Evolutionary conservation across 768 basidiomycete genomes (phyloP).

Genomic region (Russula brevipes): DNA sequence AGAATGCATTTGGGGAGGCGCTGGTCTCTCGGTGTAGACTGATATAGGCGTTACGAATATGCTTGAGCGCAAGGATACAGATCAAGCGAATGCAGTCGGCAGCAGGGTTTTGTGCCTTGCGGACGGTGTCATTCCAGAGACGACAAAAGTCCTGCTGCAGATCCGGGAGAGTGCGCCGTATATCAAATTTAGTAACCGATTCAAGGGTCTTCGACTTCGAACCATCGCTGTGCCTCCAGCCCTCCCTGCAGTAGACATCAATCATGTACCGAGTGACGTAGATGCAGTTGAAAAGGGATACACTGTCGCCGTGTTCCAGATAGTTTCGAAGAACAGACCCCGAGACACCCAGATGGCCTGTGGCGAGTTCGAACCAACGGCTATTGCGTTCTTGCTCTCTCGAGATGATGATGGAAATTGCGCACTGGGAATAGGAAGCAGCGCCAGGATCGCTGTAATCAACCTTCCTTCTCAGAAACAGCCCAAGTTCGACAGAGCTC

Average conservation of each 20-base stretch:
- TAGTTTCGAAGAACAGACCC: neutral
- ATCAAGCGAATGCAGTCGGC: neutral
- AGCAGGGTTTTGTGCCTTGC: neutral
- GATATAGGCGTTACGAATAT: neutral
- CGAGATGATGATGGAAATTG: neutral
- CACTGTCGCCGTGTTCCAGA: neutral
- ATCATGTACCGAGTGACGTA: neutral
- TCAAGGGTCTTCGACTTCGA: neutral
- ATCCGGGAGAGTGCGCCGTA: neutral
- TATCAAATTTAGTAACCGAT: slow-evolving; percentile 3
- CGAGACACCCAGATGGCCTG: neutral
- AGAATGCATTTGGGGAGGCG: neutral
- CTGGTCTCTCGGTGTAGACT: neutral
- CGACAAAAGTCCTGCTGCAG: slow-evolving; percentile 1
- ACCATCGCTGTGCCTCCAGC: neutral
- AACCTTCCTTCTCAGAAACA: neutral
- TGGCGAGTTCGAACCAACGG: neutral
- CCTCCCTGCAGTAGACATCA: neutral
- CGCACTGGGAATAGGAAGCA: neutral
- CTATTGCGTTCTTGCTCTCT: neutral
- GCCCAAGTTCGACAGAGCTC: neutral
- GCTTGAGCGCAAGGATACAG: neutral
- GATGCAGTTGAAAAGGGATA: neutral
- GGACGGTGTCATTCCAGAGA: neutral
- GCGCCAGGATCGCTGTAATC: neutral